phyloP scores from a whole-genome alignment of 768 basidiomycete species.

The Suillus placidus region DNA sequence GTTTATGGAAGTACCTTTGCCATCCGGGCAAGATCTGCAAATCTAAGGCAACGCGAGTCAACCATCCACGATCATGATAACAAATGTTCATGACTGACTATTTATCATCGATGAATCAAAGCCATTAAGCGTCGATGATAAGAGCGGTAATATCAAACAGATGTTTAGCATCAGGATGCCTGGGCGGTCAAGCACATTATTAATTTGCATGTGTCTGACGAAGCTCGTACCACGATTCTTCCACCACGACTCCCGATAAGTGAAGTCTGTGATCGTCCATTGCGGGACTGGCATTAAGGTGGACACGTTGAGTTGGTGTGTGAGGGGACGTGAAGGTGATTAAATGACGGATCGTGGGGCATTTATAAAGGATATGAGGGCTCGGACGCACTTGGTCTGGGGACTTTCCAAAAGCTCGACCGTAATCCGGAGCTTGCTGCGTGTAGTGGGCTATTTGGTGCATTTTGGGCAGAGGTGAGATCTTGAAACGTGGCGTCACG shows the following conservation, averaged over 20 bases:
- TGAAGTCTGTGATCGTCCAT: conserved; percentile 61
- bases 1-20: conserved; percentile 56
- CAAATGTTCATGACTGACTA: conserved; percentile 27
- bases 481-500: background rate
- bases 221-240: conserved; percentile 51
- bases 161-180: conserved; percentile 63
- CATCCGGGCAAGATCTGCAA: conserved; percentile 72
- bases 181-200: conserved; percentile 22
- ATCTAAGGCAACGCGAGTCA: conserved; percentile 44
- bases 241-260: conserved; percentile 65
- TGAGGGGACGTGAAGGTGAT: conserved; percentile 1
- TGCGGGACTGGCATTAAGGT: conserved; percentile 40
- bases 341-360: background rate
- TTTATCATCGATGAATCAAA: conserved; percentile 69
- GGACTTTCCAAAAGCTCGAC: conserved; percentile 1
- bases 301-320: background rate
- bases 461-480: background rate
- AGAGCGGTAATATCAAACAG: conserved; percentile 60
- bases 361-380: conserved; percentile 2
- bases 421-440: background rate
- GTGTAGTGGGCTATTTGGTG: background rate
- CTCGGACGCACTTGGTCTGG: conserved; percentile 2
- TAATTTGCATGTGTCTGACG: background rate
- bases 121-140: conserved; percentile 69
- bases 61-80: conserved; percentile 19